Evolutionary conservation across 164 flowering plant species (phyloP).

Genomic region (Buxus sempervirens): DNA sequence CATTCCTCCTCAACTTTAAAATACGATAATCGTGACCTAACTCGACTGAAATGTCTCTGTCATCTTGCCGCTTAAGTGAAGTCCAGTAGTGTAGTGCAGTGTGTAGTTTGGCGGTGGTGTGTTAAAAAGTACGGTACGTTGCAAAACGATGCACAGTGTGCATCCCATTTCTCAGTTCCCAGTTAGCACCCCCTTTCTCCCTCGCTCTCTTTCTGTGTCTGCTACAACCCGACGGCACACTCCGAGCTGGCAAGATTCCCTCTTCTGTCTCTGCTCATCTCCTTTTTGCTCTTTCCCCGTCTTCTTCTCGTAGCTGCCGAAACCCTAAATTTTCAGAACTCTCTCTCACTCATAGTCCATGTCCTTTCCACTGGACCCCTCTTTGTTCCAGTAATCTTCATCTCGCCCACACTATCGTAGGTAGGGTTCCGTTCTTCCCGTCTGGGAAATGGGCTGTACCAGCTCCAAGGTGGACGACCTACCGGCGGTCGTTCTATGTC

Average conservation of each 20-base stretch:
- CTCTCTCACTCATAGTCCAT: background rate
- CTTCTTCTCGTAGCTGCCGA: background rate
- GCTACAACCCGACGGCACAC: constrained; percentile 19
- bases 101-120: too few relatives aligned
- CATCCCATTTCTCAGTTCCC: too few relatives aligned
- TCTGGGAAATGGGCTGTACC: constrained; percentile 44
- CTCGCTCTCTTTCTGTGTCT: constrained; percentile 8
- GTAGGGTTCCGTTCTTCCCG: background rate
- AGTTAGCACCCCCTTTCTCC: background rate
- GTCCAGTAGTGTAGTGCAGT: too few relatives aligned
- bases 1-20: too few relatives aligned
- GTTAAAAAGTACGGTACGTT: background rate
- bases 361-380: background rate
- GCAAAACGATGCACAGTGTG: background rate
- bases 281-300: background rate
- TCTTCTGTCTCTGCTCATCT: constrained; percentile 2
- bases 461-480: constrained; percentile 43
- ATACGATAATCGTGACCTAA: too few relatives aligned
- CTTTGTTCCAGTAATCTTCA: background rate
- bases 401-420: background rate
- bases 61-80: too few relatives aligned
- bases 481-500: constrained; percentile 52
- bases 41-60: too few relatives aligned
- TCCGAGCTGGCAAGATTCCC: constrained; percentile 28
- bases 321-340: constrained; percentile 8